These are phyloP conservation scores for Entelexis sorbosivorans DNA, from an alignment of 1,139 yeast genomes.

Conservation along the genomic window DNA sequence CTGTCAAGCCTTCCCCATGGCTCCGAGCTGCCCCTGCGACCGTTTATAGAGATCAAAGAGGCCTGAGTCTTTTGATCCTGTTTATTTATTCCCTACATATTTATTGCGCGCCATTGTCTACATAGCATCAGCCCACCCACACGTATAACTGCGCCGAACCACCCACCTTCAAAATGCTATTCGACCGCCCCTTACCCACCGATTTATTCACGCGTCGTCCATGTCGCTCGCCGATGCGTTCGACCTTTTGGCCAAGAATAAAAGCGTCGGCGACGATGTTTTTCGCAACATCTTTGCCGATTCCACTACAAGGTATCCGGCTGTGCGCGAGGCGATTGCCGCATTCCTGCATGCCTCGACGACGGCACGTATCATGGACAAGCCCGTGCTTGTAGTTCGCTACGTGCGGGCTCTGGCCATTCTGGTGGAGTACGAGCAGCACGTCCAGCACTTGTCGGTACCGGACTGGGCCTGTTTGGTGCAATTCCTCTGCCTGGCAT, in stretches of 20 bases:
- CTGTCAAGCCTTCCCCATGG: background rate
- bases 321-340: conserved; percentile 1
- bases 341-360: background rate
- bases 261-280: conserved; percentile 4
- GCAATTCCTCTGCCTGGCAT: conserved; percentile 6
- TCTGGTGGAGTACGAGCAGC: conserved; percentile 7
- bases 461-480: conserved; percentile 8
- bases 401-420: conserved; percentile 4
- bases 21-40: background rate
- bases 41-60: background rate
- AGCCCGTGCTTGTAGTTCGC: conserved; percentile 5
- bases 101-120: background rate
- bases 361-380: background rate
- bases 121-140: too few relatives aligned
- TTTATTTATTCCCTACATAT: background rate
- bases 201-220: background rate
- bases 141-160: too few relatives aligned
- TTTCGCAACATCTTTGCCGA: background rate
- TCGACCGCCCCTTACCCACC: conserved; percentile 2
- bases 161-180: too few relatives aligned
- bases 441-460: conserved; percentile 11
- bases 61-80: background rate
- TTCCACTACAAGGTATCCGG: background rate
- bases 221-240: conserved; percentile 11
- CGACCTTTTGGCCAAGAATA: conserved; percentile 7